phyloP scores from a whole-genome alignment of 768 basidiomycete genomes.

The Tulasnella sp. region DNA sequence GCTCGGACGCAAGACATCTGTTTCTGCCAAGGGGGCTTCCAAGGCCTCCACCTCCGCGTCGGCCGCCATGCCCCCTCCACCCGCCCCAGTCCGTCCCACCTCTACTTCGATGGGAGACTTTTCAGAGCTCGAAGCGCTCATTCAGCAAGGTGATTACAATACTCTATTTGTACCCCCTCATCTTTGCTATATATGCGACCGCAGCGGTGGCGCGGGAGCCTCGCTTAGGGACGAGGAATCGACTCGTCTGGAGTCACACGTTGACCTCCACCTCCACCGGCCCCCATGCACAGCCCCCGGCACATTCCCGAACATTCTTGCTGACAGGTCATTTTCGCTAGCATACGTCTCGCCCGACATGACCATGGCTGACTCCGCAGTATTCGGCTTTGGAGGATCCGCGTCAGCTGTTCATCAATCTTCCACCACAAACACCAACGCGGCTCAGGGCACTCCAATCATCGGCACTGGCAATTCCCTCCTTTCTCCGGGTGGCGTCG shows the following conservation, averaged over 20 bases:
- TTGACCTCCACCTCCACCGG: background rate
- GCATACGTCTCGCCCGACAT: background rate
- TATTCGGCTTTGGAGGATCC: background rate
- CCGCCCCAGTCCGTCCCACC: background rate
- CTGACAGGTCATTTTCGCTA: background rate
- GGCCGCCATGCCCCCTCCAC: background rate
- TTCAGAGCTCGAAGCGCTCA: background rate
- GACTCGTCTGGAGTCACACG: background rate
- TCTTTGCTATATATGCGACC: background rate
- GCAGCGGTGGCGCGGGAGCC: background rate
- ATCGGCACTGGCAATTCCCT: background rate
- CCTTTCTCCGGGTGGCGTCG: background rate
- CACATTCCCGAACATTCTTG: background rate
- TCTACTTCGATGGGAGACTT: background rate
- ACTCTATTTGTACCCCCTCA: background rate
- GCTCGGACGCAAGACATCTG: background rate
- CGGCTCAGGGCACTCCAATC: background rate
- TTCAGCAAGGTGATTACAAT: constrained; percentile 6
- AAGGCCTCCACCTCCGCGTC: background rate
- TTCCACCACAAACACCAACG: background rate
- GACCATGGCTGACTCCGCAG: background rate
- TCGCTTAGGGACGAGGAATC: background rate
- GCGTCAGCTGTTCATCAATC: background rate
- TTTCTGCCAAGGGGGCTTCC: background rate
- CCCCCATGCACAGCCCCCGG: background rate